Conservation (phyloP, 1,284 basidiomycete genomes). For the Ceratobasidium sp. region DNA sequence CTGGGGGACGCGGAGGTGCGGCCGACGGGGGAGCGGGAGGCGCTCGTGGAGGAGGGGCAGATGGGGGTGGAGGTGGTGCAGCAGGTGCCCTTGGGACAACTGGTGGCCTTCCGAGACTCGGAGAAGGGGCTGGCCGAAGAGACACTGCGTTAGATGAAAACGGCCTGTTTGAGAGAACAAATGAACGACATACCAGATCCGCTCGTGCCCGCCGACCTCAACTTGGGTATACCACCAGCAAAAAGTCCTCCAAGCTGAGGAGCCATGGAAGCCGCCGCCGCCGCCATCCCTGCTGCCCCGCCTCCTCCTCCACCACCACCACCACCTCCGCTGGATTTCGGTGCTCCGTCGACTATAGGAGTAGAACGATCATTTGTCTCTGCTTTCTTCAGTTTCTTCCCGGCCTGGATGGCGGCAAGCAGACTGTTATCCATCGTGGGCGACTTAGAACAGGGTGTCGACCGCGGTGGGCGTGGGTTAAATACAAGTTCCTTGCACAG, state of each 20-base stretch:
- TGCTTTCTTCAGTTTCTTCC: slow-evolving; percentile 82
- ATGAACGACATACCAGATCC: slow-evolving; percentile 61
- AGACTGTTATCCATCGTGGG: slow-evolving; percentile 53
- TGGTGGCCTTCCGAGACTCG: slow-evolving; percentile 72
- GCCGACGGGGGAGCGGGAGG: too few species aligned
- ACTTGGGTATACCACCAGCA: slow-evolving; percentile 89
- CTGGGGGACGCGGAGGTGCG: slow-evolving; percentile 43
- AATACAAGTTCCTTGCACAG: slow-evolving; percentile 24
- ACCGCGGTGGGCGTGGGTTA: slow-evolving; percentile 59
- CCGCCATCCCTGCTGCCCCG: slow-evolving; percentile 47
- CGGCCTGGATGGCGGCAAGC: slow-evolving; percentile 79
- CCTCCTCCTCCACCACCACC: slow-evolving; percentile 58
- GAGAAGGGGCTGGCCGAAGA: slow-evolving; percentile 64
- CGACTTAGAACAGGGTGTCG: neutral
- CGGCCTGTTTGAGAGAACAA: slow-evolving; percentile 36
- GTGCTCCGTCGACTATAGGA: slow-evolving; percentile 65
- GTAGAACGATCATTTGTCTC: slow-evolving; percentile 84
- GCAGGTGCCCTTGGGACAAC: slow-evolving; percentile 65
- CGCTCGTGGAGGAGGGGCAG: slow-evolving; percentile 38
- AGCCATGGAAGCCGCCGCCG: slow-evolving; percentile 60
- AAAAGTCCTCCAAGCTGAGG: slow-evolving; percentile 88
- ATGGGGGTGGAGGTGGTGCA: slow-evolving; percentile 41
- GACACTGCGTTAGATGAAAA: slow-evolving; percentile 31
- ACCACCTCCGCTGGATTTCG: slow-evolving; percentile 55
- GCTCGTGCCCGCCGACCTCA: slow-evolving; percentile 77